Evolutionary conservation across 768 basidiomycete genomes (phyloP).

Genomic region (Hemileccinum impolitum): DNA sequence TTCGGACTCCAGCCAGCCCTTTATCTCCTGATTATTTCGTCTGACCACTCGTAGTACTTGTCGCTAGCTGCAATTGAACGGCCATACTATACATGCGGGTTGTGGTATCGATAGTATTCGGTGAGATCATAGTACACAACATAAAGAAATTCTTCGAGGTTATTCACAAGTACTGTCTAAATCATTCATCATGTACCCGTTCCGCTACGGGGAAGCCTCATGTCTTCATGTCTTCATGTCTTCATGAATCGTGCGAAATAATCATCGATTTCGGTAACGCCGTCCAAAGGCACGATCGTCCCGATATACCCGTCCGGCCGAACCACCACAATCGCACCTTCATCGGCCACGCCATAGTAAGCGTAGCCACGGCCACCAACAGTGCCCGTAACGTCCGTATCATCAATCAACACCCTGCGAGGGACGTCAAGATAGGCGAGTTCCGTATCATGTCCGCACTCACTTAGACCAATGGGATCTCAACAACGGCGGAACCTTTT

Average conservation of each 20-base stretch:
- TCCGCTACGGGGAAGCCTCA: too few species aligned
- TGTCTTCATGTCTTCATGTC: constrained; percentile 8
- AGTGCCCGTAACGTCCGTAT: constrained; percentile 40
- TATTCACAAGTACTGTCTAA: background rate
- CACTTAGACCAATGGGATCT: constrained; percentile 43
- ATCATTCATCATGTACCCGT: background rate
- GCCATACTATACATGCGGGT: too few species aligned
- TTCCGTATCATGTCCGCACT: constrained; percentile 4
- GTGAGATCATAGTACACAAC: background rate
- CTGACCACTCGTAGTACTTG: too few species aligned
- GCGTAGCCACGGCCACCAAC: constrained; percentile 55
- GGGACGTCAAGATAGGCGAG: background rate
- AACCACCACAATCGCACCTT: constrained; percentile 29
- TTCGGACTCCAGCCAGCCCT: too few species aligned
- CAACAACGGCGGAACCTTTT: constrained; percentile 31
- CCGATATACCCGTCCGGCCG: constrained; percentile 55
- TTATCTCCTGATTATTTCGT: too few species aligned
- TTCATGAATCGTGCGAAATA: constrained; percentile 50
- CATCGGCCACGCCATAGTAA: constrained; percentile 42
- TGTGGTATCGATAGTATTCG: too few species aligned
- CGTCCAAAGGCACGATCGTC: constrained; percentile 46
- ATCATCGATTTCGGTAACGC: constrained; percentile 32
- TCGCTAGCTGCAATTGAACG: too few species aligned
- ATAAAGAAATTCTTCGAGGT: background rate
- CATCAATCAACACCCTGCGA: constrained; percentile 60